These are phyloP conservation scores for Epichloe scottii DNA, from an alignment of 2,329 filamentous ascomycete genomes.

Conservation along the genomic window DNA sequence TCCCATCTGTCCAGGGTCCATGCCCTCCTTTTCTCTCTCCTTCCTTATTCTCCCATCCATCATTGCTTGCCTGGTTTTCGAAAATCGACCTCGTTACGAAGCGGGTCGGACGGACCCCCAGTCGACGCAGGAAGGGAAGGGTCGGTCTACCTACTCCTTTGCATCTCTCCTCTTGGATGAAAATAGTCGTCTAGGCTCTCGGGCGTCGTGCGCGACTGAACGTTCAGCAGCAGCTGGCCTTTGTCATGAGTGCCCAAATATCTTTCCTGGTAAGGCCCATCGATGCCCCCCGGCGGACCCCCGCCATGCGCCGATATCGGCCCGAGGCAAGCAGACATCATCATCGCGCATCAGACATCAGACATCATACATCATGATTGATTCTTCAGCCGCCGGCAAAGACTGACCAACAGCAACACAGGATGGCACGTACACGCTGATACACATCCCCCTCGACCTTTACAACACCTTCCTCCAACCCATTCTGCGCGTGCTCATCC, in stretches of 20 bases:
- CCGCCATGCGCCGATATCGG: constrained; percentile 1
- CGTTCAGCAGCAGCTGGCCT: not conserved
- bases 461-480: constrained; percentile 72
- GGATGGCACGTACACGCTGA: constrained; percentile 78
- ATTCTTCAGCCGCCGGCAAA: too few species aligned
- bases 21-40: too few species aligned
- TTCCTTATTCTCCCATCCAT: too few species aligned
- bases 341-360: too few species aligned
- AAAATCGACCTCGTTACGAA: too few species aligned
- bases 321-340: not conserved
- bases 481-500: constrained; percentile 74
- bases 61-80: too few species aligned
- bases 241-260: constrained; percentile 43
- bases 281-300: not conserved
- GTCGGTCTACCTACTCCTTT: not conserved
- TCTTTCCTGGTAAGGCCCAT: constrained; percentile 36
- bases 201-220: too few species aligned
- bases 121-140: too few species aligned
- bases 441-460: constrained; percentile 75
- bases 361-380: too few species aligned
- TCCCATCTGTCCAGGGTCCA: too few species aligned
- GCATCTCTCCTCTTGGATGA: not conserved
- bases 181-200: not conserved
- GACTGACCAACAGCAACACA: constrained; percentile 22
- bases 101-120: too few species aligned